phyloP scores from a whole-genome alignment of 768 basidiomycete species.

The Xerocomus brunneocitrinus region DNA sequence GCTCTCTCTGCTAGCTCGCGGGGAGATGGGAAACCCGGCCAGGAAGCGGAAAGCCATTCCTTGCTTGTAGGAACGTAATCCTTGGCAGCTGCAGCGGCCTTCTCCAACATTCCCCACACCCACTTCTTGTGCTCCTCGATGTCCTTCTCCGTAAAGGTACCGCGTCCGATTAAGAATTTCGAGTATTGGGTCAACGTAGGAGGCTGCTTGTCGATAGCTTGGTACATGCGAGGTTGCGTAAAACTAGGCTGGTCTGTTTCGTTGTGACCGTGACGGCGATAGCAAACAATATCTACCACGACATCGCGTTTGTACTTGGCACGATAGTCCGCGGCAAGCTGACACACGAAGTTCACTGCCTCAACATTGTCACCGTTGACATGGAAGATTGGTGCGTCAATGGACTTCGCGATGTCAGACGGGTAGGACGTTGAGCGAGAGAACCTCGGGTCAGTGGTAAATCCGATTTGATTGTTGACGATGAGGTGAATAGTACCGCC shows the following conservation, averaged over 20 bases:
- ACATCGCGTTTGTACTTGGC: constrained; percentile 99
- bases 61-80: constrained; percentile 93
- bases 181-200: constrained; percentile 90
- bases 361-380: constrained; percentile 99
- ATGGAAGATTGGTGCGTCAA: constrained; percentile 98
- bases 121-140: constrained; percentile 98
- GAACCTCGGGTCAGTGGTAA: constrained; percentile 98
- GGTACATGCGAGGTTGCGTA: constrained; percentile 98
- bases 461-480: constrained; percentile 99
- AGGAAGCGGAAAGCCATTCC: constrained; percentile 97
- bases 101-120: constrained; percentile 99
- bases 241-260: constrained; percentile 99
- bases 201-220: constrained; percentile 91
- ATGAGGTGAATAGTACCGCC: constrained; percentile 98
- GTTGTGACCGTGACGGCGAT: constrained; percentile 98
- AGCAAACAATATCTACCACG: constrained; percentile 97
- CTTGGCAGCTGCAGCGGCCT: constrained; percentile 87
- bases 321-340: constrained; percentile 95
- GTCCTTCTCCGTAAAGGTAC: constrained; percentile 92
- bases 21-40: constrained; percentile 98
- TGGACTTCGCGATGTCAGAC: constrained; percentile 97
- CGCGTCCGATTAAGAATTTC: constrained; percentile 83
- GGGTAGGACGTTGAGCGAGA: constrained; percentile 96
- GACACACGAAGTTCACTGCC: constrained; percentile 97
- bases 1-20: constrained; percentile 90